A percentile compares a stretch with the other conserved stretches of the same genome.
Evolutionary conservation across 768 basidiomycete genomes (phyloP).

Genomic region (Infundibulicybe gibba): DNA sequence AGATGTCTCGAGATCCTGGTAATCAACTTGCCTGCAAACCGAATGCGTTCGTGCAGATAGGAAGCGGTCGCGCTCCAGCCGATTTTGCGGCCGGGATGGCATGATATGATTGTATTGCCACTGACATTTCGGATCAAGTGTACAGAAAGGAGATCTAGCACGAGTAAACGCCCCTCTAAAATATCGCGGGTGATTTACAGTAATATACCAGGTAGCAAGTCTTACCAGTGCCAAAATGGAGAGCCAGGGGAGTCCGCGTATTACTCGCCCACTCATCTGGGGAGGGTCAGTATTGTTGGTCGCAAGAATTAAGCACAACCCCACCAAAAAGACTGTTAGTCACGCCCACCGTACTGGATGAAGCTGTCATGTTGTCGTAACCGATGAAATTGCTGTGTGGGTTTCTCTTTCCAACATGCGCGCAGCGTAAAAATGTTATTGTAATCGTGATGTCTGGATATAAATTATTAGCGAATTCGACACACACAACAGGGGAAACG

Average conservation of each 20-base stretch:
- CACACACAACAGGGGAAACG: background rate
- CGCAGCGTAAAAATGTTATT: slow-evolving; percentile 49
- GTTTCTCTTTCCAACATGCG: slow-evolving; percentile 20
- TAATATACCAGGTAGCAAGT: background rate
- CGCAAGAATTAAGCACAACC: slow-evolving; percentile 1
- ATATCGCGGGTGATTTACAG: background rate
- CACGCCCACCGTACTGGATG: slow-evolving; percentile 6
- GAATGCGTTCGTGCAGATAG: slow-evolving; percentile 43
- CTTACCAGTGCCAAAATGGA: slow-evolving; percentile 22
- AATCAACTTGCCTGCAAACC: slow-evolving; percentile 37
- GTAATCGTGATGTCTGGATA: slow-evolving; percentile 53
- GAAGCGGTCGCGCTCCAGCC: slow-evolving; percentile 35
- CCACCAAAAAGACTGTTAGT: background rate
- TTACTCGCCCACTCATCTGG: slow-evolving; percentile 30
- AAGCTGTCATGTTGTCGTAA: slow-evolving; percentile 6
- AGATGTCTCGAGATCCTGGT: background rate
- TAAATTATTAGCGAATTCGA: background rate
- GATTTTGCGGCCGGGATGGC: slow-evolving; percentile 33
- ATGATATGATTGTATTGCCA: slow-evolving; percentile 48
- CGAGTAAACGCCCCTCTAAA: slow-evolving; percentile 26
- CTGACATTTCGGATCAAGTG: slow-evolving; percentile 42
- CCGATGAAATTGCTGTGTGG: slow-evolving; percentile 10
- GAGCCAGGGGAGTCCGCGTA: slow-evolving; percentile 33
- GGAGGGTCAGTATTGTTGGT: background rate
- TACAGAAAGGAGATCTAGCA: slow-evolving; percentile 44